Percentiles rank a stretch among this genome's conserved stretches.
phyloP scores from a whole-genome alignment of 352 stramenopile species.

The Globisporangium nagaii region DNA sequence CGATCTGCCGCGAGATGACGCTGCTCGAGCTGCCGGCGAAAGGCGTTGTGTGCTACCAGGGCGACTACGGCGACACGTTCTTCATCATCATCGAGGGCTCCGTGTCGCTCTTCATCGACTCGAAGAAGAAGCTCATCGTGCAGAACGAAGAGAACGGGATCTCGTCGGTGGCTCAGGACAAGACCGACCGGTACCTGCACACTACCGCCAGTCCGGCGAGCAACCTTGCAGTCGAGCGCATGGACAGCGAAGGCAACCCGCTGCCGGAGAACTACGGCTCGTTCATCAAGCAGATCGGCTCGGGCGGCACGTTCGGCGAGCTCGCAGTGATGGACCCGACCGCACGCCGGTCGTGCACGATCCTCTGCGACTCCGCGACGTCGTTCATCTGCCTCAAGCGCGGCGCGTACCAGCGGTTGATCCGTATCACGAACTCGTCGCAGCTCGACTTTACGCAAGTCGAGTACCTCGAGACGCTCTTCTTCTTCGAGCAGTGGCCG shows the following conservation, averaged over 20 bases:
- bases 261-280: constrained; percentile 43
- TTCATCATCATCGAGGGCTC: constrained; percentile 73
- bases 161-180: too few species aligned
- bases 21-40: constrained; percentile 54
- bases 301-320: constrained; percentile 73
- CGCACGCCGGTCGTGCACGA: constrained; percentile 62
- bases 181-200: constrained; percentile 14
- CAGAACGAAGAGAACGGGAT: constrained; percentile 7
- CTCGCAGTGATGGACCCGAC: constrained; percentile 79
- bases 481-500: constrained; percentile 73
- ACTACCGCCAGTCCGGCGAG: neutral
- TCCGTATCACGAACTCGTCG: constrained; percentile 75
- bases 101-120: constrained; percentile 72
- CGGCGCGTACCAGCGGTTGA: constrained; percentile 74
- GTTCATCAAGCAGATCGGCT: constrained; percentile 76
- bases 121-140: constrained; percentile 32
- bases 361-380: constrained; percentile 59
- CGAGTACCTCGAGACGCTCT: constrained; percentile 80
- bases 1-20: constrained; percentile 85
- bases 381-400: constrained; percentile 86
- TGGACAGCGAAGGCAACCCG: constrained; percentile 12
- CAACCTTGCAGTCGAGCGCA: neutral
- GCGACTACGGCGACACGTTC: constrained; percentile 80
- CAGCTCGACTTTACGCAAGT: constrained; percentile 77
- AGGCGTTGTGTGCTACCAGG: constrained; percentile 75